Evolutionary conservation across 352 stramenopile species (phyloP), one percentile per base, ranked within the genome.

Genomic region (Globisporangium cederbergense): DNA sequence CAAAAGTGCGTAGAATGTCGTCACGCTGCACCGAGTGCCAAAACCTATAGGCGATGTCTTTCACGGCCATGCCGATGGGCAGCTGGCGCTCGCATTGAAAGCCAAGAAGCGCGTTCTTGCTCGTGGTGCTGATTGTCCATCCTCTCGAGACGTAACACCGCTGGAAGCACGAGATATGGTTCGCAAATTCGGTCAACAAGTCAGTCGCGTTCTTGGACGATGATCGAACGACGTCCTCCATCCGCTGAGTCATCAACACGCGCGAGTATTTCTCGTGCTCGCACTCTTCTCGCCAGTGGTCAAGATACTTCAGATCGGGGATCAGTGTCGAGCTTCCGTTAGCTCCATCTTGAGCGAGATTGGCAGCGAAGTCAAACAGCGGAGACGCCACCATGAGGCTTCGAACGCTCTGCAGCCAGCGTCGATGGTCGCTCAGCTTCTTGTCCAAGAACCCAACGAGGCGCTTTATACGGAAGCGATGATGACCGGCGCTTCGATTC

Each of bases 1-100:
- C 58, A 54, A 89, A 92, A 0, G 78, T 87, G 14, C 79, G 81
- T 10, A 89, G 64, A 7, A 92, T 74, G 64, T 90, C 81, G 43
- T 92, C 83, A 4, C 64, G 61, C 58, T 86, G 72, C 2, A 90
- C 32, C 5, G 75, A 79, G 14, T 66, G 67, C 81, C 81, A 90
- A 14, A 92, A 34, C 14, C 76, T 72, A 5, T 59, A 58, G 1
- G 81, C 81, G 8, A 89, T 70, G 7, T 76, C 65, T 22, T 72
- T 71, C 1, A 62, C 63, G 2, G 64, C 68, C 8, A 36, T 62
- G 0, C 30, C 59, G 4, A 58, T 13, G 3, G 58, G 47, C 34
- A 90, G 62, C 13, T 72, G 38, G 0, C 79, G 78, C 50, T 74
- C 65, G 11, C 77, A 83, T 18, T 68, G 64, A 55, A 90, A 91